A percentile compares a stretch with the other conserved stretches of the same genome.
Evolutionary conservation across 768 basidiomycete genomes (phyloP).

Genomic region (Thelephora ganbajun): DNA sequence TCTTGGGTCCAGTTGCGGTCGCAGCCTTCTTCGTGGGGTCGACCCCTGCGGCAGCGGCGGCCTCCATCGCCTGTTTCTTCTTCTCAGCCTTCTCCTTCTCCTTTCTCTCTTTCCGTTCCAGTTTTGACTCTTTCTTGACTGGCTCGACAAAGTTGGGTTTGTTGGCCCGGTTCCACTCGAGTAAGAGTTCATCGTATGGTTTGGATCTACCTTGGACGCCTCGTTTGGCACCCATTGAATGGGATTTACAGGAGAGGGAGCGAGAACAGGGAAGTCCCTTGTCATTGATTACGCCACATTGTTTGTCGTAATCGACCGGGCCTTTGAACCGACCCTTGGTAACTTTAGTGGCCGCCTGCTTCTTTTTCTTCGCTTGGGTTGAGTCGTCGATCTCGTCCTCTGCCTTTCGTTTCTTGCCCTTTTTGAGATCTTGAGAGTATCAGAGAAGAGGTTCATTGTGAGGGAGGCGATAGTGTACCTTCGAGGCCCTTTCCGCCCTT

Average conservation of each 20-base stretch:
- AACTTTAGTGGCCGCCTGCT: slow-evolving; percentile 57
- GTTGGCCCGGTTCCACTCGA: slow-evolving; percentile 83
- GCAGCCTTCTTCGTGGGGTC: slow-evolving; percentile 28
- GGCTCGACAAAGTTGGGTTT: slow-evolving; percentile 86
- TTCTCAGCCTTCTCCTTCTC: slow-evolving; percentile 75
- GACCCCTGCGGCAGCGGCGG: slow-evolving; percentile 46
- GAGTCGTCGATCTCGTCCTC: slow-evolving; percentile 63
- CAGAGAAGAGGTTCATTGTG: background rate
- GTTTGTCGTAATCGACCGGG: slow-evolving; percentile 80
- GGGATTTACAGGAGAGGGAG: slow-evolving; percentile 94
- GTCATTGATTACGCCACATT: slow-evolving; percentile 96
- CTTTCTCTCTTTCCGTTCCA: slow-evolving; percentile 75
- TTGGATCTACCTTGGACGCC: slow-evolving; percentile 78
- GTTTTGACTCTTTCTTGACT: slow-evolving; percentile 74
- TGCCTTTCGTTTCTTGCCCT: slow-evolving; percentile 70
- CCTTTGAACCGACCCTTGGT: slow-evolving; percentile 73
- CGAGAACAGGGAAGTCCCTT: slow-evolving; percentile 87
- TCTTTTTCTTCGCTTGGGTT: slow-evolving; percentile 61
- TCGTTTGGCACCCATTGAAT: slow-evolving; percentile 94
- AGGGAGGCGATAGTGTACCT: slow-evolving; percentile 1
- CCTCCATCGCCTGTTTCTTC: slow-evolving; percentile 59
- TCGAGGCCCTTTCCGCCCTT: slow-evolving; percentile 45
- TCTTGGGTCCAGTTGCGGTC: slow-evolving; percentile 31
- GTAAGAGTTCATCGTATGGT: slow-evolving; percentile 71
- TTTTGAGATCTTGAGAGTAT: slow-evolving; percentile 18